Evolutionary conservation across 441 rosid genomes (phyloP), one percentile per base, ranked within the genome.

Genomic region (Corymbia citriodora): DNA sequence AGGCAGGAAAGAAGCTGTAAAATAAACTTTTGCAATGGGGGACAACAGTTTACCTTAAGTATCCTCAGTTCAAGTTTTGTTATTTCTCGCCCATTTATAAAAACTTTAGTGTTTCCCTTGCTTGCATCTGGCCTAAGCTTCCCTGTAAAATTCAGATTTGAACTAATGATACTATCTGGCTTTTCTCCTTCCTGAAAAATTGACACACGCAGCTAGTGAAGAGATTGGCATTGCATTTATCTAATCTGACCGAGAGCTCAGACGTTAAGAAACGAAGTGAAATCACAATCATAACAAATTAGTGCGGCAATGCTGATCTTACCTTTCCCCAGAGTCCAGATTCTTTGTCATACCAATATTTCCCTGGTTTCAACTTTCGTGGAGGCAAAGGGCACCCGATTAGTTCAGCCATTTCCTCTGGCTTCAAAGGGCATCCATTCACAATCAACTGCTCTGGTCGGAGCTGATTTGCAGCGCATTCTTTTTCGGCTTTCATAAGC

Each of bases 251-350:
- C 52, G 3, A 79, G 40, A 40, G 45, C 52, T 40, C 52, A 40
- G n/a, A 92, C 33, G 72, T 55, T 63, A 82, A 15, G 85, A 55
- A 59, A 90, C 54, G 87, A 31, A 87, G 5, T 57, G 85, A 89
- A 92, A 89, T 54, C 59, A 79, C 88, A 74, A 72, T 86, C 88
- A 79, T 61, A 85, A 89, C 53, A 36, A 90, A 81, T 45, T 21
- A 36, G 52, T 85, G 87, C 8, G 92, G 53, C 65, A 50, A 88
- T 88, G 27, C 90, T 36, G 87, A 68, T 88, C 93, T 90, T 90
- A 98, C 99, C 97, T 96, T 97, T 65, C 99, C 99, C 99, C 99
- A 98, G 13, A 94, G 89, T 91, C 99, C 99, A 68, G 99, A 97
- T 92, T 97, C 99, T 92, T 97, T 98, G 92, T 98, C 99, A 86